Percentiles rank a stretch among this genome's conserved stretches.
These are phyloP conservation scores for Nakazawaea pomicola DNA, from an alignment of 805 yeast species.

Conservation along the genomic window DNA sequence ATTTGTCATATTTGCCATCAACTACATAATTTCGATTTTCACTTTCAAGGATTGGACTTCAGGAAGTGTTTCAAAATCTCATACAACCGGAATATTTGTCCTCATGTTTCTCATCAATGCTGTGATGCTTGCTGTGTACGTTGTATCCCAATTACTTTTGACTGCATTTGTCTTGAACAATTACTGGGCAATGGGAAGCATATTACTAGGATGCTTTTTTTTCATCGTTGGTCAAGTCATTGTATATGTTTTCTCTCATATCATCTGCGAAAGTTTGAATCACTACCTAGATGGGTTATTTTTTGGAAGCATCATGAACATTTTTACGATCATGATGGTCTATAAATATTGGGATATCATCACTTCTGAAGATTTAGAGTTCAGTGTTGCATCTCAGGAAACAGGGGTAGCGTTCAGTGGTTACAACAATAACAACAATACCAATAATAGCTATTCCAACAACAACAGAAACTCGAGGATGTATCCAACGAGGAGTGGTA, in stretches of 20 bases:
- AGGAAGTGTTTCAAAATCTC: conserved; percentile 35
- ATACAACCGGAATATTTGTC: conserved; percentile 66
- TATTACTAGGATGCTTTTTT: conserved; percentile 62
- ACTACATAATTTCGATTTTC: conserved; percentile 62
- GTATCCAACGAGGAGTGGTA: too few species aligned
- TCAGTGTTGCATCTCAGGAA: conserved; percentile 59
- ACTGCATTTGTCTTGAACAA: conserved; percentile 65
- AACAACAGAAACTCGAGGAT: too few species aligned
- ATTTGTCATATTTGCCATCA: conserved; percentile 52
- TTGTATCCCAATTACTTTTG: conserved; percentile 62
- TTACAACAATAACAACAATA: not conserved
- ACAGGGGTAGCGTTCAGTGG: conserved; percentile 23
- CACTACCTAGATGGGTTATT: conserved; percentile 92
- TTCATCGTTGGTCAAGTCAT: conserved; percentile 78
- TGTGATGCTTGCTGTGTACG: conserved; percentile 54
- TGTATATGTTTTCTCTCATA: conserved; percentile 60
- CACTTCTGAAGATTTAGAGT: conserved; percentile 91
- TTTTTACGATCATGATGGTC: conserved; percentile 88
- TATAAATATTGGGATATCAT: conserved; percentile 96
- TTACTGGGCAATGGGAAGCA: conserved; percentile 90
- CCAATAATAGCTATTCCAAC: not conserved
- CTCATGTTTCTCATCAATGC: conserved; percentile 72
- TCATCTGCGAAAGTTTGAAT: conserved; percentile 63
- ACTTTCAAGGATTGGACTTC: conserved; percentile 68
- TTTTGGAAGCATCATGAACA: conserved; percentile 74